These are phyloP conservation scores for Colletotrichum falcatum DNA, from an alignment of 2,329 filamentous ascomycete genomes.

Conservation along the genomic window DNA sequence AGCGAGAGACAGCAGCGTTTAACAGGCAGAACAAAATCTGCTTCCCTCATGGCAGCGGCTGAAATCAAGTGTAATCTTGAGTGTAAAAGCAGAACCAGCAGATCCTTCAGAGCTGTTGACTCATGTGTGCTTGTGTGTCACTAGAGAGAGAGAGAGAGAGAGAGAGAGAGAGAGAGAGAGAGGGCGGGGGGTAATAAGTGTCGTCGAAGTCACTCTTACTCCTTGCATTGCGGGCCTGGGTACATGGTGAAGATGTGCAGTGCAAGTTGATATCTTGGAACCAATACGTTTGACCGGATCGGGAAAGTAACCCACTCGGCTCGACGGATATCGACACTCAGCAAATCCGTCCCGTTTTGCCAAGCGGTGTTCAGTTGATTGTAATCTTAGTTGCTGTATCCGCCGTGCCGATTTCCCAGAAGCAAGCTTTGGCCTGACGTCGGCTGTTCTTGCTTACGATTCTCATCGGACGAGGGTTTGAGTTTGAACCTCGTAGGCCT, in stretches of 20 bases:
- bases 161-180: too few relatives aligned
- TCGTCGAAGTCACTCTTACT: not conserved
- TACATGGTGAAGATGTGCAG: not conserved
- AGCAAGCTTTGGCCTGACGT: not conserved
- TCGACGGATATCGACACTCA: not conserved
- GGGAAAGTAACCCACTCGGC: not conserved
- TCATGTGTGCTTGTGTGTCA: not conserved
- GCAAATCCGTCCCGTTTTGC: not conserved
- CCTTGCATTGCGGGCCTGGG: not conserved
- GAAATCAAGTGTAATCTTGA: too few relatives aligned
- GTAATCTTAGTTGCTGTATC: not conserved
- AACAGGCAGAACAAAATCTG: not conserved
- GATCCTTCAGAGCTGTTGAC: not conserved
- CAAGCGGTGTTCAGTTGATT: not conserved
- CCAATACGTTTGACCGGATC: not conserved
- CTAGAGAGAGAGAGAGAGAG: too few relatives aligned
- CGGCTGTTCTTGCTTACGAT: not conserved
- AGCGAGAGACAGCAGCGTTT: not conserved
- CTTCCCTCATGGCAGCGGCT: too few relatives aligned
- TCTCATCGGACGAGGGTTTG: not conserved
- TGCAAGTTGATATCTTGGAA: not conserved
- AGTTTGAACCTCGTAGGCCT: not conserved
- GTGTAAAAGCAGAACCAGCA: too few relatives aligned
- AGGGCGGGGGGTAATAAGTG: too few relatives aligned
- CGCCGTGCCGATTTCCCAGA: not conserved